These are phyloP conservation scores for Wakefieldia striispora DNA, from an alignment of 768 basidiomycete genomes.

Conservation along the genomic window DNA sequence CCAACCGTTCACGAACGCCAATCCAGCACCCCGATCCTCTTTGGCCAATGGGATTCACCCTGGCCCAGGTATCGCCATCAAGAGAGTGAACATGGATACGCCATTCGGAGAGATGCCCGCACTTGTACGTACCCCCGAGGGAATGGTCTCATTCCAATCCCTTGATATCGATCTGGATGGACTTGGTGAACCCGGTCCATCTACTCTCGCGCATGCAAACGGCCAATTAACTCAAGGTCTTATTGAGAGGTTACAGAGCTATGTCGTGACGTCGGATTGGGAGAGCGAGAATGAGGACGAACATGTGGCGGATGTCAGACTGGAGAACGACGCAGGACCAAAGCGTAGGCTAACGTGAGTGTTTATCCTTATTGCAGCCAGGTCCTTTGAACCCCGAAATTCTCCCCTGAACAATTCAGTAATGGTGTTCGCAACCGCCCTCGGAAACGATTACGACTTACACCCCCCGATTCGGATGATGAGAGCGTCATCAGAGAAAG, in stretches of 20 bases:
- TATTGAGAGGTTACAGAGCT: constrained; percentile 19
- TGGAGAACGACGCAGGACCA: constrained; percentile 43
- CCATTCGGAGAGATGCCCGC: constrained; percentile 68
- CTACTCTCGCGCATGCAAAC: constrained; percentile 32
- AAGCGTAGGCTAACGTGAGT: constrained; percentile 53
- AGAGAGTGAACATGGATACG: constrained; percentile 35
- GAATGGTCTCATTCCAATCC: constrained; percentile 67
- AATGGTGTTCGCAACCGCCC: constrained; percentile 41
- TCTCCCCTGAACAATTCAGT: constrained; percentile 7
- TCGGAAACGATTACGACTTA: constrained; percentile 60
- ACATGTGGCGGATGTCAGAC: constrained; percentile 15
- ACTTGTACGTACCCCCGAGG: constrained; percentile 64
- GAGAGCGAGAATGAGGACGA: constrained; percentile 40
- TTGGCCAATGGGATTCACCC: constrained; percentile 20
- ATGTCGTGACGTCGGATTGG: constrained; percentile 21
- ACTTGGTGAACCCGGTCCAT: constrained; percentile 34
- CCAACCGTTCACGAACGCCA: constrained; percentile 3
- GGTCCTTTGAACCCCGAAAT: neutral
- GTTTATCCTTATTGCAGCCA: neutral
- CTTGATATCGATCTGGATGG: constrained; percentile 54
- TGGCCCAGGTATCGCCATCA: constrained; percentile 6
- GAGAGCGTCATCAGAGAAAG: constrained; percentile 28
- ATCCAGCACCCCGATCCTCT: constrained; percentile 9
- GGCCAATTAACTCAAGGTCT: constrained; percentile 24
- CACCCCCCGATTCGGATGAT: constrained; percentile 38